Base-by-base conservation (phyloP, 345 rosid species). In the Eucalyptus cloeziana region DNA sequence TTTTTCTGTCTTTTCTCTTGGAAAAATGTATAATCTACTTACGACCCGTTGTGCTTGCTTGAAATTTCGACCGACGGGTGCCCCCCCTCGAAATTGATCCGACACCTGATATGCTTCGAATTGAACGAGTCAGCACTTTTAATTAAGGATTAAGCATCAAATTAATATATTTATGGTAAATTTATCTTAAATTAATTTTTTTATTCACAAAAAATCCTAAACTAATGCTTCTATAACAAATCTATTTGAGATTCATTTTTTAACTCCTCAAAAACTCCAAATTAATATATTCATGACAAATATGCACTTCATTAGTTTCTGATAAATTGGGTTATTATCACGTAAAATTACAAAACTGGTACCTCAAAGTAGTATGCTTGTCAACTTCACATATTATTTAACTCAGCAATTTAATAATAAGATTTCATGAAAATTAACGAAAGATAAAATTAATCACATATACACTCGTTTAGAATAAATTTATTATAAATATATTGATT, bases 401-500 rank as follows among this genome's bases (percentile, higher is more conserved):
- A 52, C 0, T 19, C 2, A 0, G 0, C 0, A 52, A 52, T 52
- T 52, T 52, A 52, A 52, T 21, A 52, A 0, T 52, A 52, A 21
- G 21, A 21, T 3, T 52, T 52, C 0, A 52, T 3, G 1, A 52
- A 52, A 0, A 52, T 52, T 52, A 52, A 52, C 0, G 2, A 1
- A 19, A 0, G 0, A 21, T 52, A 52, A 52, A 19, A n/a, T n/a
- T n/a, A n/a, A n/a, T n/a, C n/a, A n/a, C n/a, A n/a, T n/a, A n/a
- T n/a, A n/a, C n/a, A n/a, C n/a, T n/a, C n/a, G n/a, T n/a, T 52
- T 19, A 52, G 0, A 52, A 52, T 52, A 52, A 52, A 52, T 0
- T 52, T 0, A 19, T 52, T 52, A 52, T 19, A 52, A 52, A 3
- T 52, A 0, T 1, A 19, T 52, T 0, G 0, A 0, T 52, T 19